phyloP scores from a whole-genome alignment of 78 protist species.

The Dictyostelium brefeldianum region DNA sequence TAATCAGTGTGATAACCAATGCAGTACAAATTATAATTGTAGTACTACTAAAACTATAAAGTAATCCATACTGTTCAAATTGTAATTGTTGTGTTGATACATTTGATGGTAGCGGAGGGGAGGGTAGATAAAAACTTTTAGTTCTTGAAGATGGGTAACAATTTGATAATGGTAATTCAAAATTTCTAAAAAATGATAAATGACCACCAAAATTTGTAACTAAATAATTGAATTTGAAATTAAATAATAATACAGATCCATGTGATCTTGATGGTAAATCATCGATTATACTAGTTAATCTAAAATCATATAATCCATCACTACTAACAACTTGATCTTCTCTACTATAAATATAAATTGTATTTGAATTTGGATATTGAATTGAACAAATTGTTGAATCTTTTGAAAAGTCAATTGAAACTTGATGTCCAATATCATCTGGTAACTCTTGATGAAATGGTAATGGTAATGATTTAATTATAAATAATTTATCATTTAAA shows the following conservation, averaged over 20 bases:
- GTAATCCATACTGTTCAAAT: conserved; percentile 1
- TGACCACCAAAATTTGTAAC: conserved; percentile 15
- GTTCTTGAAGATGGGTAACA: conserved; percentile 16
- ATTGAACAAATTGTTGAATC: conserved; percentile 1
- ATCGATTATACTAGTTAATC: conserved; percentile 23
- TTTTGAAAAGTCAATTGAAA: conserved; percentile 22
- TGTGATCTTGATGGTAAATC: background rate
- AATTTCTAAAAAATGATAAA: conserved; percentile 27
- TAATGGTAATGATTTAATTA: conserved; percentile 27
- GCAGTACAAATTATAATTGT: background rate
- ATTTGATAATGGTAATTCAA: background rate
- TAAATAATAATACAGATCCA: conserved; percentile 11
- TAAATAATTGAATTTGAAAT: conserved; percentile 21
- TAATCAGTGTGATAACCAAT: background rate
- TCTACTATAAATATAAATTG: background rate
- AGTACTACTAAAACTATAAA: background rate
- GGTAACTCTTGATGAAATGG: conserved; percentile 5
- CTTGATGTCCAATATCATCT: background rate
- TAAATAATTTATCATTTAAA: background rate
- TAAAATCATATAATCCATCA: background rate
- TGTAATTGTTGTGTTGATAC: background rate
- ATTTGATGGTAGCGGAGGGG: conserved; percentile 32
- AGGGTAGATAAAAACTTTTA: conserved; percentile 46
- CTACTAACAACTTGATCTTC: background rate
- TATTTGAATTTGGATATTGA: conserved; percentile 36